phyloP scores from a whole-genome alignment of 2,329 filamentous ascomycete genomes.

The Ophiostoma tasmaniense region DNA sequence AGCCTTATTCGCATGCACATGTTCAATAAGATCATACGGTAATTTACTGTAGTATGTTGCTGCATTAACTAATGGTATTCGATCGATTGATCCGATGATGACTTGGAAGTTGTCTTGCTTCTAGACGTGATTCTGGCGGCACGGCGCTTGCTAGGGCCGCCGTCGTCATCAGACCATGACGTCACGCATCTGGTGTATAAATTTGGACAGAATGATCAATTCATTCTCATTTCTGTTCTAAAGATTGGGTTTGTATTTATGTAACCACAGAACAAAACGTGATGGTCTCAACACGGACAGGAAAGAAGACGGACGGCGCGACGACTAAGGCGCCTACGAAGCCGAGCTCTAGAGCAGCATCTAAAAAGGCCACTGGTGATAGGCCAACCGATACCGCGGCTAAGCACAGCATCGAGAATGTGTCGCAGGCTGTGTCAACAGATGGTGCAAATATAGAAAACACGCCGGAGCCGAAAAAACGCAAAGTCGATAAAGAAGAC shows the following conservation, averaged over 20 bases:
- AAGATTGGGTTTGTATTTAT: neutral
- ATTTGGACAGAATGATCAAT: neutral
- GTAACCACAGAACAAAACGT: neutral
- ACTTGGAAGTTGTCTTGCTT: neutral
- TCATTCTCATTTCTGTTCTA: neutral
- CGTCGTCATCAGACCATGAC: slow-evolving; percentile 5
- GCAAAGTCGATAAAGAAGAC: neutral
- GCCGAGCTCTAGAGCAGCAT: neutral
- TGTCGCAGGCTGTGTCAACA: neutral
- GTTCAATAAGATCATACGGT: neutral
- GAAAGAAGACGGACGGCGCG: neutral
- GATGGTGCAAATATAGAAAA: neutral
- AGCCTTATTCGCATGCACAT: neutral
- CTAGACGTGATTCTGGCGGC: neutral
- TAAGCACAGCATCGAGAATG: neutral
- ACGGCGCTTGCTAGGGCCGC: neutral
- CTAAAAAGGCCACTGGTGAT: neutral
- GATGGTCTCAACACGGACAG: neutral
- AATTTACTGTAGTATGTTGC: neutral
- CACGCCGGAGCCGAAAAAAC: neutral
- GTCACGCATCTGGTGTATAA: neutral
- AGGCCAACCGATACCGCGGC: neutral
- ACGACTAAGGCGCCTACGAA: neutral
- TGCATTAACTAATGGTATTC: too few relatives aligned
- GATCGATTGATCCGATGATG: neutral